Evolutionary conservation across 768 basidiomycete species (phyloP), one percentile per base, ranked within the genome.

Genomic region (Boletus reticuloceps): DNA sequence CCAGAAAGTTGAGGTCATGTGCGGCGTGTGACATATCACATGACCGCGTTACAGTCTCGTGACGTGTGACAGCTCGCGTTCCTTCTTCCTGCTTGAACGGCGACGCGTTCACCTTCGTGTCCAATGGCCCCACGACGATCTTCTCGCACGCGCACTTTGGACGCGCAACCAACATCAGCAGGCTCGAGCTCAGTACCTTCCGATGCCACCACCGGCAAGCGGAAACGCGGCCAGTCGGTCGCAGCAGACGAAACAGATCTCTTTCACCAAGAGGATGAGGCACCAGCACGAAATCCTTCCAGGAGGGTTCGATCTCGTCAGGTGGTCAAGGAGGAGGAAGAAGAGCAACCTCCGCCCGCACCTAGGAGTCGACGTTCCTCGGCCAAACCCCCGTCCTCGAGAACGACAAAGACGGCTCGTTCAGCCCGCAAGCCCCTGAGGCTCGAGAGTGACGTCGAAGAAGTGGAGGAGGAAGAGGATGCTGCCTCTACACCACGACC

Each of bases 111-210:
- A 37, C 22, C 17, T 17, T 48, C 19, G 25, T 29, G 25, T 5
- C 32, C 6, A 36, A 89, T 89, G 88, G 82, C 87, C 38, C 88
- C 87, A 29, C 75, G 86, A 64, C 77, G 86, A 41, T 86, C 86
- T 25, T 82, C 84, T n/a, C 82, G 84, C 50, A 75, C 82, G 16
- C 77, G 78, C 54, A 74, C 76, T 1, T 80, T 78, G 1, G 50
- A 54, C 0, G 72, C 76, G 3, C 82, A 81, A 40, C 76, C 77
- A 2, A 53, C 67, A 2, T 53, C 70, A 50, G 62, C 51, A 16
- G 42, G 37, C 5, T 51, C 49, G 20, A 59, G 19, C 7, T 71
- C 75, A 47, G 45, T 72, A 1, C 53, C 71, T 3, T 73, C 79
- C 11, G 54, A 57, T 36, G 19, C 52, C 22, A 59, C 75, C 17